A percentile compares a stretch with the other conserved stretches of the same genome.
Conservation (phyloP, 2,329 filamentous ascomycete genomes). For the Akanthomyces muscarius region DNA sequence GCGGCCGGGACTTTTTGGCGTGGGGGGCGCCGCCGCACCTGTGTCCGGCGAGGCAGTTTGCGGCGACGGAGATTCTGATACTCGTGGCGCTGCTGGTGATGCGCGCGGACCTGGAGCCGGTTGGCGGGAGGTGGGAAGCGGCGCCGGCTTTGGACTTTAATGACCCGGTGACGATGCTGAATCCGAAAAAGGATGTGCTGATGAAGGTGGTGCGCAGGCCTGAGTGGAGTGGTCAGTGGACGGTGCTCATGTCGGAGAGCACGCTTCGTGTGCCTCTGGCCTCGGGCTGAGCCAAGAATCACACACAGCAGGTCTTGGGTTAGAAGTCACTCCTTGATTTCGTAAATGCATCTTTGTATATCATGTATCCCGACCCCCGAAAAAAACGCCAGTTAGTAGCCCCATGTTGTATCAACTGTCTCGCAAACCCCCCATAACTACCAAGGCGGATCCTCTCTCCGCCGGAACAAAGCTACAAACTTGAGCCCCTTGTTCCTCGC, state of each 20-base stretch:
- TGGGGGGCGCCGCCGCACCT: conserved; percentile 30
- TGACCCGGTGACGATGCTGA: background rate
- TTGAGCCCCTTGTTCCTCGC: conserved; percentile 85
- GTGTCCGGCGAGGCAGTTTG: conserved; percentile 29
- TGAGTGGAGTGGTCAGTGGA: background rate
- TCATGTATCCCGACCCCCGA: background rate
- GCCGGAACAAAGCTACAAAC: conserved; percentile 82
- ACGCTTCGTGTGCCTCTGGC: background rate
- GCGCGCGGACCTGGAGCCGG: conserved; percentile 18
- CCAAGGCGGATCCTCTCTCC: conserved; percentile 78
- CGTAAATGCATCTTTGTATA: background rate
- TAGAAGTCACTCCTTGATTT: background rate
- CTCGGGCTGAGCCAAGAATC: background rate
- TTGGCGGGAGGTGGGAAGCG: background rate
- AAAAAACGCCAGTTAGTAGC: background rate
- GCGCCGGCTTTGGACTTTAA: background rate
- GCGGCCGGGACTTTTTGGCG: conserved; percentile 18
- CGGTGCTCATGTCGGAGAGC: background rate
- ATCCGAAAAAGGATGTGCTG: conserved; percentile 4
- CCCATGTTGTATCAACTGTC: background rate
- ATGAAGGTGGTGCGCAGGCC: background rate
- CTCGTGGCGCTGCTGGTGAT: conserved; percentile 20
- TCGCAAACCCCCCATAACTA: conserved; percentile 27
- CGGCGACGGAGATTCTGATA: conserved; percentile 27
- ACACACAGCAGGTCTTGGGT: no score